Evolutionary conservation across 148 eudicot species (phyloP), one percentile per base, ranked within the genome.

Genomic region (Chenopodium album): DNA sequence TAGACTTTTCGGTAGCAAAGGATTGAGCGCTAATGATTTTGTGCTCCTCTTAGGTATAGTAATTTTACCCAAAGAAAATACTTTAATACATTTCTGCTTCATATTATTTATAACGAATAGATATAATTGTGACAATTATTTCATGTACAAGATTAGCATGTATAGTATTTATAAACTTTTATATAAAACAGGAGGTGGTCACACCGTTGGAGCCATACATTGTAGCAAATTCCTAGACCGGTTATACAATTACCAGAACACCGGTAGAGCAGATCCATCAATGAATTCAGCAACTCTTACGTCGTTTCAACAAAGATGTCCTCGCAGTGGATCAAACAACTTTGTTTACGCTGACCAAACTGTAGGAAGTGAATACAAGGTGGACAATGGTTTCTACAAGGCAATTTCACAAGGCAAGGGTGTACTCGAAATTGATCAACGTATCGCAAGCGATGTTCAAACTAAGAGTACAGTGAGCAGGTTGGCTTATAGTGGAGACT

Each of bases 151-250:
- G 23, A 23, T 23, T 23, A 23, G 23, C 23, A 23, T 23, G 23
- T 23, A 23, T 23, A 23, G 23, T 23, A 23, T 23, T 23, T 23
- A 23, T 23, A 23, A 23, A 23, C 23, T 23, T 23, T 23, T 23
- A 23, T 23, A 23, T 23, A 23, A 23, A 23, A 23, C 23, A 23
- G 23, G 75, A 2, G 78, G 78, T 5, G 72, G 78, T 4, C 83
- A 81, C 83, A 81, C 83, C 1, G 73, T 81, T 10, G 83, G 83
- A 74, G 29, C 13, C 32, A 47, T 81, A 9, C 78, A 74, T 16
- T 81, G 83, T 60, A 46, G 19, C 29, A 41, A 23, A 22, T 81
- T 81, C 78, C 60, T 63, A 73, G 64, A 75, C 22, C 73, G 83
- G 22, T 73, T 81, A 17, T 81, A 81, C 73, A 81, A 81, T 26